Base-by-base conservation (phyloP, 208 protist genomes). In the Trypanosoma avium region DNA sequence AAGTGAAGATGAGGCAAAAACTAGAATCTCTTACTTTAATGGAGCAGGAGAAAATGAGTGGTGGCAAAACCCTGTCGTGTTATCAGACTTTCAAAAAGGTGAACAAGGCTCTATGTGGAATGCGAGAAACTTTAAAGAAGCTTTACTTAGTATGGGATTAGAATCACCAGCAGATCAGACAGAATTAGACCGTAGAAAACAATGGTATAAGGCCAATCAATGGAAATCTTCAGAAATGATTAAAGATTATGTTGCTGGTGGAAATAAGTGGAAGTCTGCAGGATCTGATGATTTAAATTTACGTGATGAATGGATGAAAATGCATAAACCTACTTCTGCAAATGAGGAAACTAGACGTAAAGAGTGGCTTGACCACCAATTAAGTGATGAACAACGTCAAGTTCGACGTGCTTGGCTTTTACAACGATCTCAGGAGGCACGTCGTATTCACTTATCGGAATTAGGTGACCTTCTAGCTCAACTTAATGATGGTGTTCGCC, bases 401-500 rank as follows among this genome's bases (percentile, higher is more conserved):
- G 36, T 56, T 33, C 56, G 73, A 30, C 66, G 66, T 38, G 67
- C 36, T 9, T 78, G 73, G 73, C 53, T 78, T 38, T 45, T 61
- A 26, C 36, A 52, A 27, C 32, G 61, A 21, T 52, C 65, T 15
- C 59, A 68, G 26, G 67, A 78, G 17, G 67, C 58, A 4, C 54
- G 67, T 50, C 53, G 59, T 26, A 78, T 78, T 38, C 67, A 73
- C 40, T 60, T 48, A 15, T 63, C 50, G 26, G 73, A 75, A 29
- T 40, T 78, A 17, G 56, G 47, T 19, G 73, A 78, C 19, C 49
- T 63, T n/a, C 50, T 78, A 10, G 55, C 65, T 10, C 60, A 57
- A 19, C 49, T 78, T 19, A 78, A 78, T 54, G 73, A 78, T 53
- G 73, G 73, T 4, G 60, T 75, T 9, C 55, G 35, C 17, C 73